Evolutionary conservation across 1,284 basidiomycete genomes (phyloP).

Genomic region (Sutorius eximius): DNA sequence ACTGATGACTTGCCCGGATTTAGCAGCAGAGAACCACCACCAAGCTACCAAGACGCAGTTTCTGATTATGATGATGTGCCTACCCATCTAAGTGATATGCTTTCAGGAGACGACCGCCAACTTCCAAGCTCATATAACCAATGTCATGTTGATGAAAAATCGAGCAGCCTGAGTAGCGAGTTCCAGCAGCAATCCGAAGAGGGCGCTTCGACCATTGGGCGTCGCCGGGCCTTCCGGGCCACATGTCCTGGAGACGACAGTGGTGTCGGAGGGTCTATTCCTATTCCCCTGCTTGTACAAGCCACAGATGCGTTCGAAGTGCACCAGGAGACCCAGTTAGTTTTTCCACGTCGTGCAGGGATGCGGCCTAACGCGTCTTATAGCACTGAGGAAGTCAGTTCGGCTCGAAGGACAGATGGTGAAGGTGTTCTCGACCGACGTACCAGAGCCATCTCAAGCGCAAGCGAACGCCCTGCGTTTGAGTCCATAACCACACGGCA

Average conservation of each 20-base stretch:
- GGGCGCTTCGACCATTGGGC: not conserved
- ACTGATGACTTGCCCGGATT: not conserved
- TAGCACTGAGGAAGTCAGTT: not conserved
- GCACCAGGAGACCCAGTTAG: not conserved
- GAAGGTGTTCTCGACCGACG: not conserved
- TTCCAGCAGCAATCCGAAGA: not conserved
- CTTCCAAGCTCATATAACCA: not conserved
- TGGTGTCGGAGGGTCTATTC: not conserved
- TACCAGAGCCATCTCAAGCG: not conserved
- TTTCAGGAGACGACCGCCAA: not conserved
- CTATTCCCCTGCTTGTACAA: not conserved
- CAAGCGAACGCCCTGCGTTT: not conserved
- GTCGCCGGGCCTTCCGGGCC: not conserved
- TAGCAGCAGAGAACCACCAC: slow-evolving; percentile 7
- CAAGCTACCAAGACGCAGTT: slow-evolving; percentile 17
- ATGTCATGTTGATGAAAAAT: not conserved
- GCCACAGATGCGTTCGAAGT: not conserved
- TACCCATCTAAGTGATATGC: not conserved
- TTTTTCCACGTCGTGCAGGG: not conserved
- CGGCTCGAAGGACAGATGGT: not conserved
- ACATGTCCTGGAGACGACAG: not conserved
- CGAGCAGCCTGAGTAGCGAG: not conserved
- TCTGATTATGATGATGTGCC: not conserved
- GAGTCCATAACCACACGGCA: not conserved
- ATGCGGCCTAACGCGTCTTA: slow-evolving; percentile 1